Base-by-base conservation (phyloP, 208 protist genomes). In the Phytomonas francai region DNA sequence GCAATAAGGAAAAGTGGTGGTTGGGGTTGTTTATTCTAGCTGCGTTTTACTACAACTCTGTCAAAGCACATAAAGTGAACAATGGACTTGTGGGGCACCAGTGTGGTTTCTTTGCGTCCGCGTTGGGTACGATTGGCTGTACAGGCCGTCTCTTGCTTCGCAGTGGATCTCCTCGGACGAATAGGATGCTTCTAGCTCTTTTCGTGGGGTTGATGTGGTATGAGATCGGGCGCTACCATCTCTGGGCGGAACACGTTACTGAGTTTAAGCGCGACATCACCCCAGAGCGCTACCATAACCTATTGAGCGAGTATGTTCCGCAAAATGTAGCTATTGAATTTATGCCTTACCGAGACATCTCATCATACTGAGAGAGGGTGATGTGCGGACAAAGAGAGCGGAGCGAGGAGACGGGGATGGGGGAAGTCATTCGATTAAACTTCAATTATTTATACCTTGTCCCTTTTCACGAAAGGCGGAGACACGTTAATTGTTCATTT, bases 31-130 rank as follows among this genome's bases (percentile, higher is more conserved):
- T 94, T 61, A 68, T 87, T 42, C 85, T 94, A 74, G 74, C 80
- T 39, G 77, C 75, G 28, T 72, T 91, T 65, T 92, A 92, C 70
- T 94, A 89, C 74, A 89, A 80, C 67, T 74, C 84, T 8, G 60
- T 94, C 29, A 94, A 94, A 72, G 84, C 86, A 8, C 89, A 94
- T 75, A 94, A 92, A 74, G 89, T 91, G 12, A 65, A 77, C 68
- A 94, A 94, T 65, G 89, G 89, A 8, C 65, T 94, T 6, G 84
- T 91, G 1, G 89, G 89, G 16, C 89, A 94, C 65, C 89, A 94
- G 58, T 82, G 84, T 63, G 89, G 86, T 19, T 92, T 94, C 70
- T 91, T 92, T 54, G 89, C 86, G 0, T 84, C 85, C 12, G 85
- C 83, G n/a, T 83, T 94, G 82, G 86, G 85, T 3, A 67, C 69